Evolutionary conservation across 2,329 filamentous ascomycete genomes (phyloP).

Genomic region (Thelonectria blattea): DNA sequence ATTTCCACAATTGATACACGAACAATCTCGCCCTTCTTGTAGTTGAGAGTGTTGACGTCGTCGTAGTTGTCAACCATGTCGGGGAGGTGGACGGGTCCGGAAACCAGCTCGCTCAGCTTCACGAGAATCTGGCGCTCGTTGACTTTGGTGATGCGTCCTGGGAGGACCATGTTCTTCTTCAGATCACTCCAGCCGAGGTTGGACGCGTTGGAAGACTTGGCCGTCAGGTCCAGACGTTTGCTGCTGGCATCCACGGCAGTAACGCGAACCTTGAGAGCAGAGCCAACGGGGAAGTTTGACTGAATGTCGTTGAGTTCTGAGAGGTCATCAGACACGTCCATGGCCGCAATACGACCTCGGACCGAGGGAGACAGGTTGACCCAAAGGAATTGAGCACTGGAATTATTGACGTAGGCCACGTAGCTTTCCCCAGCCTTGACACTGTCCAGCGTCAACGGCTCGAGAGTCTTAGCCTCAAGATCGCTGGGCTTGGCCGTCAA

Average conservation of each 20-base stretch:
- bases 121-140: conserved; percentile 84
- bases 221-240: conserved; percentile 83
- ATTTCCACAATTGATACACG: conserved; percentile 85
- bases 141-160: conserved; percentile 83
- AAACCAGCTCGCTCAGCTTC: conserved; percentile 80
- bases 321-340: conserved; percentile 88
- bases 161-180: conserved; percentile 79
- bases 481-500: conserved; percentile 80
- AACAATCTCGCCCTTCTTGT: conserved; percentile 84
- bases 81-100: conserved; percentile 79
- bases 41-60: conserved; percentile 75
- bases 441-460: conserved; percentile 72
- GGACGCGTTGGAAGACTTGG: conserved; percentile 61
- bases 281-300: conserved; percentile 87
- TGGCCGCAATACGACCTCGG: conserved; percentile 79
- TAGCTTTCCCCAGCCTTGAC: conserved; percentile 74
- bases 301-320: conserved; percentile 77
- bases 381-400: conserved; percentile 81
- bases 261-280: conserved; percentile 81
- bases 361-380: conserved; percentile 89
- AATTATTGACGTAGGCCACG: conserved; percentile 90
- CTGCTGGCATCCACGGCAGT: conserved; percentile 74
- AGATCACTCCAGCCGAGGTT: conserved; percentile 72
- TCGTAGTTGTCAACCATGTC: conserved; percentile 89
- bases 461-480: conserved; percentile 51